Base-by-base conservation (phyloP, 495 filamentous ascomycete genomes). In the Penicillium ochrochloron region DNA sequence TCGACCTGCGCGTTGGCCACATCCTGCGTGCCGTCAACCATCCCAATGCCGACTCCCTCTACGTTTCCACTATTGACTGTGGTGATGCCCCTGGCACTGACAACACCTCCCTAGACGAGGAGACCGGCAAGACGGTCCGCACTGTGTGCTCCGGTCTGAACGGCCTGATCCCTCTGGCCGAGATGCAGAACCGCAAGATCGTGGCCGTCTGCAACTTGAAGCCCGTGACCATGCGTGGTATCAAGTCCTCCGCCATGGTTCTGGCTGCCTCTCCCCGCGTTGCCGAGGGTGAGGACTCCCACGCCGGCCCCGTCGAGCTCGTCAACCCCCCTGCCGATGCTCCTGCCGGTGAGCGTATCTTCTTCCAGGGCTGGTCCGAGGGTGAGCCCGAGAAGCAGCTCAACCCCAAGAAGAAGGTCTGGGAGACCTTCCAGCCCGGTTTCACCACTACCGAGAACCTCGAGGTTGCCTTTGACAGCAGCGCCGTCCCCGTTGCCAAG, bases 401-500 rank as follows among this genome's bases (percentile, higher is more conserved):
- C 67, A 98, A 98, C 82, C 95, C 96, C 46, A 99, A 98, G 89
- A 97, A 97, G 87, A 97, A 97, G 87, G 78, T 97, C 59, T 98
- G 93, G 92, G 95, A 99, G 84, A 92, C 83, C 12, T 90, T 96
- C 80, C 94, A 97, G 81, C 92, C 92, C 6, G 95, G 94, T 0
- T 98, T 98, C 78, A 92, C 88, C 23, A 99, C 94, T 15, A 97
- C 90, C 17, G 85, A 86, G 5, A 77, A 76, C 39, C 78, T 91
- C 57, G 92, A 92, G 79, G 96, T 96, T 34, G 92, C 84, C 21
- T 93, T 93, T 71, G 90, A 92, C 64, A 84, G 82, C 52, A 80
- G 72, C 33, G 86, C 80, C 33, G 88, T 91, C 44, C 85, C 86
- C 48, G 79, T 85, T 75, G 76, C 89, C 52, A 73, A 83, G 65